Base-by-base conservation (phyloP, 2,329 filamentous ascomycete genomes). In the Cladorrhinum sp. region DNA sequence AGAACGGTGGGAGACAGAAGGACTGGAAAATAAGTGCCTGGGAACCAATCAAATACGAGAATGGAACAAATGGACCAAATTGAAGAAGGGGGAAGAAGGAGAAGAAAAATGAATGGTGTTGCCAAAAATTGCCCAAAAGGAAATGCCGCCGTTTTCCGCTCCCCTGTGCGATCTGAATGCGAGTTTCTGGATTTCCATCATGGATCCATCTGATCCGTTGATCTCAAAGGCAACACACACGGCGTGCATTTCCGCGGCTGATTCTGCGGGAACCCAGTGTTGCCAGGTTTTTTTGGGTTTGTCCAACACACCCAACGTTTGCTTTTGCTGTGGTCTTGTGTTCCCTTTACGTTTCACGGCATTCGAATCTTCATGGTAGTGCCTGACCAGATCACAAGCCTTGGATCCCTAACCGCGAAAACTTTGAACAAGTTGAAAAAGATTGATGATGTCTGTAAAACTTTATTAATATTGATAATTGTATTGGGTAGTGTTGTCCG, bases 101-200 rank as follows among this genome's bases (percentile, higher is more conserved):
- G 24, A 46, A 46, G 42, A 18, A 61, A 42, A 26, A 18, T 24
- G 8, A 2, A 53, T n/a, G n/a, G 26, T 16, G 3, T 26, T 12
- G 42, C 26, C 23, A 18, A 26, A 28, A 30, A 42, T 50, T 3
- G 24, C 30, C 28, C 23, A 57, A 55, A 54, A 28, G 18, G 39
- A 49, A 50, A 28, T 24, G 30, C 52, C 56, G 56, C 53, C 49
- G 54, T 61, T 59, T 61, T 56, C 49, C 59, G 53, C 16, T 10
- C n/a, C 18, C 18, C n/a, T n/a, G 10, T 42, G 18, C 36, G 26
- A 10, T 30, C 26, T 4, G 10, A 30, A 30, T 42, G 36, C 36
- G 36, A 12, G 10, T 12, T n/a, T 42, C 16, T 42, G 10, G 36
- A 42, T n/a, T 12, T 42, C n/a, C n/a, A n/a, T n/a, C 14, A 42